Base-by-base conservation (phyloP, 2,329 filamentous ascomycete species). In the Aspergillus pseudoterreus region DNA sequence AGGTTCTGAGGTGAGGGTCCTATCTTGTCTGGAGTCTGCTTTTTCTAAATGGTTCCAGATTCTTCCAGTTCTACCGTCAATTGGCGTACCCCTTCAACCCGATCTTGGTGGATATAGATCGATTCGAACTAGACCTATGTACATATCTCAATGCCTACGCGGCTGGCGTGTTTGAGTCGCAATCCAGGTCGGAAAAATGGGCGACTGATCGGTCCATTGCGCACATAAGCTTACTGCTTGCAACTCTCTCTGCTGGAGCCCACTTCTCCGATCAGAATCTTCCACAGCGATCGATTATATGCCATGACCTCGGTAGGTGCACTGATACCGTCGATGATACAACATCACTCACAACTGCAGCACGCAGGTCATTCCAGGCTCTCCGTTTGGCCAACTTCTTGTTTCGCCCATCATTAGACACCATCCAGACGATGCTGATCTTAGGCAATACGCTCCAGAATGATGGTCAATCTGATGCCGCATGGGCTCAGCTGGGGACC, bases 381-480 rank as follows among this genome's bases (percentile, higher is more conserved):
- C 69, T 83, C 2, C 76, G 80, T 1, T 75, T 82, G 50, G 78
- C 78, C 3, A 83, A 83, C 53, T 83, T 83, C 58, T 66, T 83
- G 1, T 82, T 80, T 2, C 75, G 79, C 42, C 77, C 79, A 6
- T 78, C 76, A 2, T 58, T 82, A 33, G 78, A 82, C 49, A 79
- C 74, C 45, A 80, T 83, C 24, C 79, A 83, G 60, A 76, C 79
- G 0, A 68, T 82, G 10, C 66, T 83, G 2, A 78, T 83, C 4
- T 74, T 82, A 2, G 78, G 79, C 19, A 81, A 82, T 55, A 80
- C 62, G 1, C 24, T 68, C 6, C 64, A 67, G 19, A 67, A 69
- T 15, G 62, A 60, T 46, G 65, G 64, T 2, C 66, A 68, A 46
- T 67, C 66, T 2, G 66, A 68, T 42, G 66, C 61, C 22, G 63